These are phyloP conservation scores for Ophiostoma montium DNA, from an alignment of 2,329 filamentous ascomycete species.

Conservation along the genomic window DNA sequence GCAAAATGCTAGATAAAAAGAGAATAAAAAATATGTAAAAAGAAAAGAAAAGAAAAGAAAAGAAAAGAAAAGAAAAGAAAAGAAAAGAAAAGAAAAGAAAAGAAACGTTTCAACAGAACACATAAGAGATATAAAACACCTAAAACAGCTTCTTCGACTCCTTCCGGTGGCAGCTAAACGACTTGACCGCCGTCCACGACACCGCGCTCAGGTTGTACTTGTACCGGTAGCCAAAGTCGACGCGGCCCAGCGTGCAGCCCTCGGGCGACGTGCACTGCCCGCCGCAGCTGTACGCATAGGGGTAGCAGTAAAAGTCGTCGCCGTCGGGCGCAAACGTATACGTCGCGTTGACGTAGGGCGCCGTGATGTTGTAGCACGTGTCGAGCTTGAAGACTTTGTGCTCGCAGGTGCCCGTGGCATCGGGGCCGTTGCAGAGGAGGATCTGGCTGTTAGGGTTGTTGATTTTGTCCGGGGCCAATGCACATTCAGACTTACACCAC, in stretches of 20 bases:
- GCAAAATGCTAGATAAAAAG: no score
- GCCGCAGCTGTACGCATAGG: constrained; percentile 26
- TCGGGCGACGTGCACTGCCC: constrained; percentile 34
- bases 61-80: no score
- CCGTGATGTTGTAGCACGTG: constrained; percentile 31
- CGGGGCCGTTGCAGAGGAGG: constrained; percentile 35
- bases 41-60: no score
- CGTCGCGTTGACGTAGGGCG: constrained; percentile 20
- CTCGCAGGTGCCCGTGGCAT: constrained; percentile 33
- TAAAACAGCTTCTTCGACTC: no score
- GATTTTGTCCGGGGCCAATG: background rate
- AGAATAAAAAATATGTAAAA: no score
- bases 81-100: no score
- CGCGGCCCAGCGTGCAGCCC: constrained; percentile 36
- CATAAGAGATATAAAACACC: no score
- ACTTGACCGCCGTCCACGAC: constrained; percentile 28
- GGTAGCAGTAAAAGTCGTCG: constrained; percentile 34
- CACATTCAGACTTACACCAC: constrained; percentile 28
- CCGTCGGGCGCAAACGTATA: constrained; percentile 40
- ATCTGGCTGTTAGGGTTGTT: constrained; percentile 20
- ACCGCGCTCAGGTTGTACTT: constrained; percentile 33
- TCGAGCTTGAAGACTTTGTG: constrained; percentile 29
- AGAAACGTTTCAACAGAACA: no score
- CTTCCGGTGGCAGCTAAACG: constrained; percentile 23
- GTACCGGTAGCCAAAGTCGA: constrained; percentile 30